Evolutionary conservation across 345 rosid genomes (phyloP), one percentile per base, ranked within the genome.

Genomic region (Cochlearia excelsa): DNA sequence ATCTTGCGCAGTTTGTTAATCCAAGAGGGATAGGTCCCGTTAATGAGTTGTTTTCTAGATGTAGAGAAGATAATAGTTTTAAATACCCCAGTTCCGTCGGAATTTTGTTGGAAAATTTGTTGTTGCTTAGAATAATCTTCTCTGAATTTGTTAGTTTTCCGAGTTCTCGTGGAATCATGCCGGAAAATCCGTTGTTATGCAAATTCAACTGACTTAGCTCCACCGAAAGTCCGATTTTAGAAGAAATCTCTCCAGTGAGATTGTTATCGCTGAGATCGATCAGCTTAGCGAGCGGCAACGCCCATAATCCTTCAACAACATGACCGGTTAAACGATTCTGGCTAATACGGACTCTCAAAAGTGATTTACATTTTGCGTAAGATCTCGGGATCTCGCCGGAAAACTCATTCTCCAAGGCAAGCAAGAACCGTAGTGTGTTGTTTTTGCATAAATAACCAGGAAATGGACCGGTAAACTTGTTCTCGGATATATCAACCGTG

Each of bases 401-500:
- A 49, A 92, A 92, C 2, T 53, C 72, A 54, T 88, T 92, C 30
- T 54, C 73, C 42, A 88, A 30, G 26, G 89, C 94, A 38, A 92
- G 87, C 72, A 92, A 67, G 63, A 9, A 54, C 5, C 1, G 41
- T 7, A 92, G 63, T 39, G 75, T 80, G 30, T 74, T 66, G 28
- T 59, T 68, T 74, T 53, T 80, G 71, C 96, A 92, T 66, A 88
- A 61, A 71, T 72, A 92, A 50, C 65, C 60, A 2, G 98, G 98
- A 54, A 92, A 88, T 1, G 67, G 65, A 65, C 98, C 96, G 1
- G 85, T 71, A 50, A 92, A 83, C 40, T 49, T 64, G 70, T 92
- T 92, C 65, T 92, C 95, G 0, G 98, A 92, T 75, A 92, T 83
- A 74, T 92, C 98, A 42, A 86, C 38, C 30, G 77, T 82, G 1